Percentiles rank a stretch among this genome's conserved stretches.
Evolutionary conservation across 805 yeast genomes (phyloP).

Genomic region (Teunomyces kruisii): DNA sequence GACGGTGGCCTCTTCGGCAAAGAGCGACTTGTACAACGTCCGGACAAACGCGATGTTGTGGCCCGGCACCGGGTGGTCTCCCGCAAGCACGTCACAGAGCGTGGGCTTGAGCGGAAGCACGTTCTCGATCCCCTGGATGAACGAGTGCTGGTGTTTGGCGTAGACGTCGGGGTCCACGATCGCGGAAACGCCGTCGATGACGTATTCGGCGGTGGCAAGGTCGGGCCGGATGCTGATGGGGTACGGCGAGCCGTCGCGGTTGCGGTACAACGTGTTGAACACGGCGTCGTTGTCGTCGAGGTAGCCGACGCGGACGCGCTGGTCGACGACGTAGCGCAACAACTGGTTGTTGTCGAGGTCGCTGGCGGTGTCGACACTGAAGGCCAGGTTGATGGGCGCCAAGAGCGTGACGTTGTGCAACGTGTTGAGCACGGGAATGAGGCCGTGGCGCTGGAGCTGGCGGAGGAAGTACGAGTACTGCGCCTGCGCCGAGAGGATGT

Average conservation of each 20-base stretch:
- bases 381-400: constrained; percentile 83
- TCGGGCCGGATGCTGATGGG: constrained; percentile 25
- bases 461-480: constrained; percentile 66
- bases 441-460: constrained; percentile 58
- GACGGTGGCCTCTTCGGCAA: constrained; percentile 8
- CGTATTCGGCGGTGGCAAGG: constrained; percentile 26
- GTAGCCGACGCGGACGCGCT: constrained; percentile 31
- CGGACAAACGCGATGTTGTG: constrained; percentile 28
- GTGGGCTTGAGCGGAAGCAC: constrained; percentile 37
- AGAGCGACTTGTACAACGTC: constrained; percentile 28
- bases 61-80: constrained; percentile 14
- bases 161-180: constrained; percentile 57
- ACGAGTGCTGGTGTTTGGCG: constrained; percentile 64
- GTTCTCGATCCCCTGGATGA: constrained; percentile 62
- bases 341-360: constrained; percentile 12
- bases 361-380: constrained; percentile 27
- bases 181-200: constrained; percentile 44
- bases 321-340: constrained; percentile 34
- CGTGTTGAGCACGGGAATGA: constrained; percentile 60
- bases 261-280: constrained; percentile 29
- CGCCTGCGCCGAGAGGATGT: constrained; percentile 64
- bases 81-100: constrained; percentile 36
- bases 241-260: constrained; percentile 12
- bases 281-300: constrained; percentile 23
- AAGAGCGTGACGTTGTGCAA: constrained; percentile 66